Evolutionary conservation across 129 eudicot species (phyloP), one percentile per base, ranked within the genome.

Genomic region (Helichrysum umbraculigerum): DNA sequence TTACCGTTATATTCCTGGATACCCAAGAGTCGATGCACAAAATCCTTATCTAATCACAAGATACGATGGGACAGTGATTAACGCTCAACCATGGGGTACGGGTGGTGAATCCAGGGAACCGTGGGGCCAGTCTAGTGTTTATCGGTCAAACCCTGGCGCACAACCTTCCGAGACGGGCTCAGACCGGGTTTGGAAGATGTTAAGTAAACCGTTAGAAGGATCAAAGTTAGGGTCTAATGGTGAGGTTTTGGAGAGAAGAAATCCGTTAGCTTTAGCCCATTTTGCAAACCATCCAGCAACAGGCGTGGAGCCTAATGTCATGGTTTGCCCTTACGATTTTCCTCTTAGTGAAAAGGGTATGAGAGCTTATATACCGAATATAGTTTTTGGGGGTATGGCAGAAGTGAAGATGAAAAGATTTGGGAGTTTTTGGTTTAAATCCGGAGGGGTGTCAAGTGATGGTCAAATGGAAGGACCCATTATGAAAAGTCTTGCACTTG

Each of bases 1-100:
- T 81, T 93, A 93, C 79, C 91, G 96, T 7, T 93, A 88, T 75
- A 93, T 93, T 54, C 98, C 98, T 64, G 96, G 98, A 44, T 93
- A 93, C 62, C 98, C 98, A 11, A 82, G 89, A 81, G 91, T 93
- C 11, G 89, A 93, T 73, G 75, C 90, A 68, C 89, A 84, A 54
- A 93, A 93, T 66, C 89, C 97, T 22, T 90, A 93, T 78, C 73
- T 93, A 66, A 93, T 90, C 74, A 93, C 98, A 29, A 78, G 98
- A 77, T 93, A 93, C 54, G 98, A 93, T 51, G 98, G 98, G 19
- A 90, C 91, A 0, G 87, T 93, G 28, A 93, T 93, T 11, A 93
- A 93, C 62, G 98, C 91, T 28, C 96, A 90, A 81, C 91, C 98
- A 17, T 93, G 98, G 98, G 98, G 98, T 41, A 34, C 70, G 0